Base-by-base conservation (phyloP, 2,329 filamentous ascomycete species). In the Fonsecaea monophora region DNA sequence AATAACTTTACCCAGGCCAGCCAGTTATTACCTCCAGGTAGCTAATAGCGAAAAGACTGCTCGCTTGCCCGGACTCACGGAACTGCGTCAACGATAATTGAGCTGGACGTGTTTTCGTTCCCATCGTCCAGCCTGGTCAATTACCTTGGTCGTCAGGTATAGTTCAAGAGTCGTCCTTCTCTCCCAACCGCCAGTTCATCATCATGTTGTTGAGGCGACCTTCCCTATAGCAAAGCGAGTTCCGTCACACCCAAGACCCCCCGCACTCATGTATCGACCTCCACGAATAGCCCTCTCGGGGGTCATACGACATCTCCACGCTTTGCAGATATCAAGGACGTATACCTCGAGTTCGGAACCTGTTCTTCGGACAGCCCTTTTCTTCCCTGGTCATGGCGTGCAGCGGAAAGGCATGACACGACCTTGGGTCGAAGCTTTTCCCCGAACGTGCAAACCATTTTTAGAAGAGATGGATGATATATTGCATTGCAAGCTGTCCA, bases 391-490 rank as follows among this genome's bases (percentile, higher is more conserved):
- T 79, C 92, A 96, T 80, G 92, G 92, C 72, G 92, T 96, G 18
- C 92, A 96, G 77, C 89, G 91, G 75, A 90, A 96, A 60, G 92
- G 92, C 78, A 96, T 96, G 92, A 84, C 92, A 65, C 87, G 85
- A 38, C 89, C 92, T 53, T 97, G 94, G 93, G 84, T 96, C 72
- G 87, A 93, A 74, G 89, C 90, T 66, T 98, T 97, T 77, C 94
- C 94, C 12, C 78, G 81, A 62, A 96, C 91, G 34, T 89, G 91
- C 32, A 85, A 85, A 53, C 87, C 87, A n/a, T 86, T 96, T 62
- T 80, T 97, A 69, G 89, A 97, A 71, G 91, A 97, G 79, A 93
- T 97, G 77, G 92, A 98, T 80, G 82, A 88, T 50, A 86, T 87
- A 32, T 85, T 96, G 74, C 86, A 90, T 72, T 88, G 89, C 74